Percentiles rank a stretch among this genome's conserved stretches.
These are phyloP conservation scores for Primulina eburnea DNA, from an alignment of 257 asterid species.

Conservation along the genomic window DNA sequence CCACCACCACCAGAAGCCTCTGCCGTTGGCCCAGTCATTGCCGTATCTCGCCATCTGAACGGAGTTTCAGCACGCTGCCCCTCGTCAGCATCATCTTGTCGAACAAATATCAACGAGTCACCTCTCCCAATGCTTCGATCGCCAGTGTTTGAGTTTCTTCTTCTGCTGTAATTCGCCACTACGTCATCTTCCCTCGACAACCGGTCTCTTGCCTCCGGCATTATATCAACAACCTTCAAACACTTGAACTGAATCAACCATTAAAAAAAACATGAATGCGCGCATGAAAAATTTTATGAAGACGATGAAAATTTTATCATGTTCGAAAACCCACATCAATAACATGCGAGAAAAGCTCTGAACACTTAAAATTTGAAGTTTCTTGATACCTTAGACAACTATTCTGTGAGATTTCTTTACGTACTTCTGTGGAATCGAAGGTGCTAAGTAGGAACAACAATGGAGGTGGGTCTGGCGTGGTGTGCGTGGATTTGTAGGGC, in stretches of 20 bases:
- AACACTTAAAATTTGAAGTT: background rate
- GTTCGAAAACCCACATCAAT: background rate
- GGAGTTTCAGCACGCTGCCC: constrained; percentile 31
- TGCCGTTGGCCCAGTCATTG: constrained; percentile 37
- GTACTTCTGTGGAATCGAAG: background rate
- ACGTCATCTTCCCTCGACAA: constrained; percentile 40
- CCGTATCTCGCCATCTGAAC: constrained; percentile 42
- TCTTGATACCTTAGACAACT: constrained; percentile 20
- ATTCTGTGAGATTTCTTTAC: background rate
- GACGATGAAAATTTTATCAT: background rate
- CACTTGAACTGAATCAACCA: background rate
- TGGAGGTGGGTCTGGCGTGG: constrained; percentile 21
- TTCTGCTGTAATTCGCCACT: constrained; percentile 28
- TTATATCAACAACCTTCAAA: constrained; percentile 27
- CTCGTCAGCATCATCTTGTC: constrained; percentile 35
- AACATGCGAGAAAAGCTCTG: background rate
- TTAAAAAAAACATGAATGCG: background rate
- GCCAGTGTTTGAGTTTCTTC: constrained; percentile 26
- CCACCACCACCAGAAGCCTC: constrained; percentile 11
- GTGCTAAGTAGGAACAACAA: background rate
- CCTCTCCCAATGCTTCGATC: constrained; percentile 22
- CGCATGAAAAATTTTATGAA: background rate
- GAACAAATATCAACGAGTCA: constrained; percentile 22
- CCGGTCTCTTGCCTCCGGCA: constrained; percentile 66
- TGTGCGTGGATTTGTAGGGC: background rate